A percentile compares a stretch with the other conserved stretches of the same genome.
Conservation (phyloP, 352 stramenopile genomes). For the Peronospora belbahrii region DNA sequence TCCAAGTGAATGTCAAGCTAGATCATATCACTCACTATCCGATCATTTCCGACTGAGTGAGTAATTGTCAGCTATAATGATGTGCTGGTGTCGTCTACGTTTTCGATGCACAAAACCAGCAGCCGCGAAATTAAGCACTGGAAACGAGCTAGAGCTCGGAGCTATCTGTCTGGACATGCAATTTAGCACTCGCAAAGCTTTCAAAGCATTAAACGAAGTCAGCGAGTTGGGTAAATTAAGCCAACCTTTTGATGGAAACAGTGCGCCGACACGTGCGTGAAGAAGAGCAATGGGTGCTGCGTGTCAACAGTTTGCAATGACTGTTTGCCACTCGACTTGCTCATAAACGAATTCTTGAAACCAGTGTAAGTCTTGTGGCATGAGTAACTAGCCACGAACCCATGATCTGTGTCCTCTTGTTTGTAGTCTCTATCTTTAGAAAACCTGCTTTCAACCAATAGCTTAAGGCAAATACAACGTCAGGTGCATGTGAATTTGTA, state of each 20-base stretch:
- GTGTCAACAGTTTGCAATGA: conserved; percentile 29
- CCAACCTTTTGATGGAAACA: conserved; percentile 11
- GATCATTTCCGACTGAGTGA: too few relatives aligned
- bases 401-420: conserved; percentile 1
- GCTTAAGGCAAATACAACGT: conserved; percentile 10
- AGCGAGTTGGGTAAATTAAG: too few relatives aligned
- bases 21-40: too few relatives aligned
- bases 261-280: conserved; percentile 19
- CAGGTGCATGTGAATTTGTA: background rate
- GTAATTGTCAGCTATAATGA: too few relatives aligned
- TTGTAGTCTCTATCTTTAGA: conserved; percentile 1
- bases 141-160: too few relatives aligned
- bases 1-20: too few relatives aligned
- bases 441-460: conserved; percentile 17
- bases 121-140: too few relatives aligned
- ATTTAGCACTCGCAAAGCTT: conserved; percentile 6
- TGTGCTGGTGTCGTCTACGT: too few relatives aligned
- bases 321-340: conserved; percentile 35
- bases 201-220: too few relatives aligned
- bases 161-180: too few relatives aligned
- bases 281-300: conserved; percentile 33
- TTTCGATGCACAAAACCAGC: too few relatives aligned
- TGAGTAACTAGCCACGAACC: background rate
- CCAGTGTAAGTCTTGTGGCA: conserved; percentile 25
- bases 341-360: conserved; percentile 49